Evolutionary conservation across 2,329 filamentous ascomycete species (phyloP), one percentile per base, ranked within the genome.

Genomic region (Chrysoporthe puriensis): DNA sequence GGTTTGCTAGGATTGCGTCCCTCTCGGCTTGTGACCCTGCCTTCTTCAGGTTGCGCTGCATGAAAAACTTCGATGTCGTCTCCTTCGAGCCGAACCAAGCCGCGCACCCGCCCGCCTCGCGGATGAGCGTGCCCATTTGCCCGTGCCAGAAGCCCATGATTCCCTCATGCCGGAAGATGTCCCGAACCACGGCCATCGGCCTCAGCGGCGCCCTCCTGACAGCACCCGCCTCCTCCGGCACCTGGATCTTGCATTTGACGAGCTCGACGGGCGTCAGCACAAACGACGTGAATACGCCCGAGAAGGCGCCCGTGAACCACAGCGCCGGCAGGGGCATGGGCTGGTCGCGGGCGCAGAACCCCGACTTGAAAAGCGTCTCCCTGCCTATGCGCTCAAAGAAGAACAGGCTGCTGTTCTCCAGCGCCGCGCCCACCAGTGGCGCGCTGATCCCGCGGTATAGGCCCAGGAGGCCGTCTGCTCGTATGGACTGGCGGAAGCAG

Each of bases 201-300:
- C 87, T 86, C 5, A 91, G 85, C 3, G 85, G 80, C 14, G 81
- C 82, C 3, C 78, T 78, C 2, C 74, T 75, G 34, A 76, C 77
- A 14, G 26, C 62, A 32, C 82, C 83, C 34, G 81, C 79, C 2
- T 78, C 76, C 1, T 81, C 77, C 11, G 86, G 93, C 0, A 95
- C 94, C 78, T 99, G 96, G 81, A 99, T 97, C 80, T 96, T 96
- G 86, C 96, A 99, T 81, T 99, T 99, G 77, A 99, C 92, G 63
- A 99, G 87, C 81, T 99, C 96, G 72, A 99, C 93, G 0, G 96
- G 96, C 0, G 96, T 99, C 70, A 99, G 87, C 43, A 97, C 88
- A 60, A 97, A 85, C 0, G 93, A 97, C 0, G 96, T 97, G 74
- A 97, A 91, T 50, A 92, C 91, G 44, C 96, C 96, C 1, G 94